Percentiles rank a stretch among this genome's conserved stretches.
Evolutionary conservation across 257 asterid genomes (phyloP).

Genomic region (Solanum habrochaites): DNA sequence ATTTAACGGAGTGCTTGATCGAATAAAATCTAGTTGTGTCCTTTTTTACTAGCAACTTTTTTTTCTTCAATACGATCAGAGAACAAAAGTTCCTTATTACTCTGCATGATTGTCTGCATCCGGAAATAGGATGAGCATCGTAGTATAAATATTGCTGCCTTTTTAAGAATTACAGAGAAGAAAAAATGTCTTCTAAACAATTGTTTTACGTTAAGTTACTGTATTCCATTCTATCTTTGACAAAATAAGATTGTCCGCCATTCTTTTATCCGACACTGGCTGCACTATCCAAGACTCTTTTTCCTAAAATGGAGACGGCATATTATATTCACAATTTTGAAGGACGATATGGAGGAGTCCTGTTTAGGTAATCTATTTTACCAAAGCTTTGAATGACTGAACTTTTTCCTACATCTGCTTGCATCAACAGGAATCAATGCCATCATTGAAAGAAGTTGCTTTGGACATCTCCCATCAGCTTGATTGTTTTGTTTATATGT

Average conservation of each 20-base stretch:
- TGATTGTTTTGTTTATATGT: neutral
- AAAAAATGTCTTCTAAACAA: neutral
- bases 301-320: conserved; percentile 80
- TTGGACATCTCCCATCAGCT: conserved; percentile 60
- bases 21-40: conserved; percentile 97
- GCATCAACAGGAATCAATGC: conserved; percentile 72
- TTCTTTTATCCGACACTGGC: conserved; percentile 90
- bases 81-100: neutral
- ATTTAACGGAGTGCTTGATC: conserved; percentile 89
- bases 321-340: conserved; percentile 94
- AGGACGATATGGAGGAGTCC: conserved; percentile 69
- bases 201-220: neutral
- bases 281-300: conserved; percentile 48
- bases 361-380: conserved; percentile 47
- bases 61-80: neutral
- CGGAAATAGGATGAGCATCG: neutral
- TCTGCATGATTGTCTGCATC: neutral
- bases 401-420: conserved; percentile 26
- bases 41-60: conserved; percentile 11
- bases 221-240: conserved; percentile 7
- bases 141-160: neutral
- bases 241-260: conserved; percentile 62
- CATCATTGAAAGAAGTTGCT: conserved; percentile 87
- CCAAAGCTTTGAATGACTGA: neutral
- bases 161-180: neutral